Conservation (phyloP, 441 rosid species). For the Kokia cookei region DNA sequence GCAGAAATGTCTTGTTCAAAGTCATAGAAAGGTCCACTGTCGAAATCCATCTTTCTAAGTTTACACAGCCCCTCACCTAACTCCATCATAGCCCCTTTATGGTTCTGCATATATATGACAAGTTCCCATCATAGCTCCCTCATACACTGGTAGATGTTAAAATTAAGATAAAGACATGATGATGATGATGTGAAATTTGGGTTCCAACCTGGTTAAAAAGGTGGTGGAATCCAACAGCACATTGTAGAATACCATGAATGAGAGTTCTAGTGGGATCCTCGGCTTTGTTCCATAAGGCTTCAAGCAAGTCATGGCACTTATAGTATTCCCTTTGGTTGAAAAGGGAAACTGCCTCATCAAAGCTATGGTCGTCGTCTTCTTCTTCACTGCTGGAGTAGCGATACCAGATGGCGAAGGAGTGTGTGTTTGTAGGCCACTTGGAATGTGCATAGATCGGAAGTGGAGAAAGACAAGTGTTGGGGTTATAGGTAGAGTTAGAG, state of each 20-base stretch:
- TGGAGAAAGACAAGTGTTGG: not conserved
- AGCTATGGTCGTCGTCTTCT: slow-evolving; percentile 25
- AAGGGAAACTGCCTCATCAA: slow-evolving; percentile 49
- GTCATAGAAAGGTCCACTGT: slow-evolving; percentile 57
- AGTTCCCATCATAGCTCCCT: not conserved
- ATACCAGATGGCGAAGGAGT: slow-evolving; percentile 24
- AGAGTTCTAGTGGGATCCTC: slow-evolving; percentile 70
- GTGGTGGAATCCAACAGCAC: slow-evolving; percentile 84
- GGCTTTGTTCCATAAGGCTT: slow-evolving; percentile 58
- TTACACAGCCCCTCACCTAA: slow-evolving; percentile 84
- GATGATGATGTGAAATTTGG: not conserved
- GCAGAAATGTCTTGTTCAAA: slow-evolving; percentile 72
- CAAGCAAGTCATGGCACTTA: slow-evolving; percentile 68
- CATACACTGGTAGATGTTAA: not conserved
- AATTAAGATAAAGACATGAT: not conserved
- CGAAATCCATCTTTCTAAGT: slow-evolving; percentile 74
- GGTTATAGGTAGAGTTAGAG: not conserved
- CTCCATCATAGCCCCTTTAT: slow-evolving; percentile 95
- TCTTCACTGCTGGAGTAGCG: slow-evolving; percentile 24
- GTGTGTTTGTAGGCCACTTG: not conserved
- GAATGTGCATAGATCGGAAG: not conserved
- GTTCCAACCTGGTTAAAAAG: slow-evolving; percentile 60
- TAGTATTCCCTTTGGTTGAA: slow-evolving; percentile 64
- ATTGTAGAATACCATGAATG: slow-evolving; percentile 71
- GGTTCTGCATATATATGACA: slow-evolving; percentile 36